Base-by-base conservation (phyloP, 2,329 filamentous ascomycete species). In the Chlorencoelia australis region DNA sequence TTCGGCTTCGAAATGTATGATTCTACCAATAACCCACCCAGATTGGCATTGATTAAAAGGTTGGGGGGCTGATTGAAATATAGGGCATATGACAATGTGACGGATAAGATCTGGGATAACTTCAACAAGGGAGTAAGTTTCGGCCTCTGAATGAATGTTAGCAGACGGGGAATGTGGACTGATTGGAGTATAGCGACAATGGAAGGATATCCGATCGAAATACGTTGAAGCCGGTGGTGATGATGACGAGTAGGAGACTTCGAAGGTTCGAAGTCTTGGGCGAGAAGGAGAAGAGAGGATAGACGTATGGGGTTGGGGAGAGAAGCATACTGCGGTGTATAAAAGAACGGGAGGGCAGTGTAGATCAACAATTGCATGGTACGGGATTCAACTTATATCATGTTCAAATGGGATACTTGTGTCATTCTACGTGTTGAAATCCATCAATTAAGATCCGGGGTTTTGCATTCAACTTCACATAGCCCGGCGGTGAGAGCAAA, bases 131-230 rank as follows among this genome's bases (percentile, higher is more conserved):
- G 91, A 56, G 89, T 95, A 85, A 58, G 84, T 79, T 42, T 14
- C 7, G 21, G 8, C 26, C n/a, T 31, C 29, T 11, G 8, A 15
- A n/a, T n/a, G n/a, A n/a, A n/a, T n/a, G n/a, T n/a, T 3, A 10
- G 10, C 7, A 19, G 17, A 29, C n/a, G 25, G 11, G 20, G 16
- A 22, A 27, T 5, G 20, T 47, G 51, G 33, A 33, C 60, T 66
- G 46, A 63, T 51, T 14, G 30, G 19, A 34, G n/a, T 20, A 53
- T 58, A 96, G 89, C 86, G 89, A 58, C 89, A 95, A 93, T 96
- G 91, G 91, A 95, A 95, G 75, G 91, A 98, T 63, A 95, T 98
- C 70, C 89, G 93, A 68, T 68, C 79, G 63, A 80, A 74, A 65
- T 98, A 94, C 65, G 63, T 94, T 56, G 66, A 83, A 65, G 70